Percentiles rank a stretch among this genome's conserved stretches.
These are phyloP conservation scores for Salinomyces thailandicus DNA, from an alignment of 2,329 filamentous ascomycete species.

Conservation along the genomic window DNA sequence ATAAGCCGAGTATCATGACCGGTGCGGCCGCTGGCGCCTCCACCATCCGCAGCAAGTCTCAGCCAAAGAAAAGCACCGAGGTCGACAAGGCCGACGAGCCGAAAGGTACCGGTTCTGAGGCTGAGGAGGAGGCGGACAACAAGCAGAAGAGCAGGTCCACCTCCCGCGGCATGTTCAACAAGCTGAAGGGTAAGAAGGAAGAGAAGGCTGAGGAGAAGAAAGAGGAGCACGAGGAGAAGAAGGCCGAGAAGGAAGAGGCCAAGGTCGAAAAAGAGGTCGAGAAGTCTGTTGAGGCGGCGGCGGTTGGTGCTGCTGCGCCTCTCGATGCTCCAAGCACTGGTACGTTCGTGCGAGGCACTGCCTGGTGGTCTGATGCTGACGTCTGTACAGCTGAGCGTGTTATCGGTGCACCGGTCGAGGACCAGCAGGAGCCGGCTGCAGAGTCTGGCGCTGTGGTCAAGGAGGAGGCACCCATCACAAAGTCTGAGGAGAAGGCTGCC, in stretches of 20 bases:
- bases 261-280: conserved; percentile 29
- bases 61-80: conserved; percentile 40
- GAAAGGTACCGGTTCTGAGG: conserved; percentile 19
- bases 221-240: conserved; percentile 36
- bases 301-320: conserved; percentile 20
- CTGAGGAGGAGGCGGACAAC: conserved; percentile 27
- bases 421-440: conserved; percentile 33
- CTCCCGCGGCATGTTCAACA: conserved; percentile 48
- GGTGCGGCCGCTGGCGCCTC: conserved; percentile 21
- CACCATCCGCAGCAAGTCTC: conserved; percentile 26
- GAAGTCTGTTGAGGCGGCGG: conserved; percentile 18
- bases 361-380: conserved; percentile 13
- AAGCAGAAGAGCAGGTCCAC: conserved; percentile 51
- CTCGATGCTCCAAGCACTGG: conserved; percentile 18
- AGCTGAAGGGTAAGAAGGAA: conserved; percentile 52
- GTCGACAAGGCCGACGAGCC: conserved; percentile 31
- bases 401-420: conserved; percentile 22
- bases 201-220: conserved; percentile 34
- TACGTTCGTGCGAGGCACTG: conserved; percentile 1
- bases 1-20: conserved; percentile 20
- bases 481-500: conserved; percentile 36
- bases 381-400: conserved; percentile 17
- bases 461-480: conserved; percentile 31
- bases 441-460: conserved; percentile 34
- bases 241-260: conserved; percentile 17